Base-by-base conservation (phyloP, 495 filamentous ascomycete genomes). In the Pseudevernia furfuracea region DNA sequence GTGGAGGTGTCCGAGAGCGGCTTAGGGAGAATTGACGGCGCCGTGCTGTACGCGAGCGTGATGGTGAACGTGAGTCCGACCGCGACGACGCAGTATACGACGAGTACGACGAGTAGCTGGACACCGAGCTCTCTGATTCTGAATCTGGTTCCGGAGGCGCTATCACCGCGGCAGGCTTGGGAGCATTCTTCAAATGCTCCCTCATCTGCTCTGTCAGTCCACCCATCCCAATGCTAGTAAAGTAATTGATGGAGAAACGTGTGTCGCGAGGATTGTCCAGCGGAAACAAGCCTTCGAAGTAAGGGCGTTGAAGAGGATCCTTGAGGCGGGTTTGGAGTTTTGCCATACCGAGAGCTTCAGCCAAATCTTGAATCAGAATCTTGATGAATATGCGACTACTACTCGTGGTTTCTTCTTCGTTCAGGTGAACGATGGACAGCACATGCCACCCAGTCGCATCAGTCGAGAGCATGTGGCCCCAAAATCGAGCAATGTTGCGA, bases 231-330 rank as follows among this genome's bases (percentile, higher is more conserved):
- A 99, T 93, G 68, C 89, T 91, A 11, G 94, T 99, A 75, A 97
- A 97, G 78, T 96, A 99, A 74, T 99, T 99, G 84, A 97, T 95
- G 25, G 93, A 90, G 80, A 99, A 99, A 52, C 94, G 86, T 19
- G 90, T 93, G 74, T 96, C 91, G 63, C 88, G 85, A 11, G 90
- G 85, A 70, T 93, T 90, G 71, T 97, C 91, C 44, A 71, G 71
- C 0, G 94, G 95, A 82, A 99, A 99, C 12, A 99, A 77, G 59
- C 95, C 93, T 37, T 88, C 82, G 65, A 95, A 87, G 70, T 85
- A 89, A 56, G 90, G 84, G 61, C 87, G 87, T 19, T 96, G 79
- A 38, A 85, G 79, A 19, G 92, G 87, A 67, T 96, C 90, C 70
- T 82, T 85, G 68, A 96, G 76, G 28, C 87, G 85, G 48, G 85